phyloP scores from a whole-genome alignment of 495 filamentous ascomycete species.

The Pyrenula aspistea region DNA sequence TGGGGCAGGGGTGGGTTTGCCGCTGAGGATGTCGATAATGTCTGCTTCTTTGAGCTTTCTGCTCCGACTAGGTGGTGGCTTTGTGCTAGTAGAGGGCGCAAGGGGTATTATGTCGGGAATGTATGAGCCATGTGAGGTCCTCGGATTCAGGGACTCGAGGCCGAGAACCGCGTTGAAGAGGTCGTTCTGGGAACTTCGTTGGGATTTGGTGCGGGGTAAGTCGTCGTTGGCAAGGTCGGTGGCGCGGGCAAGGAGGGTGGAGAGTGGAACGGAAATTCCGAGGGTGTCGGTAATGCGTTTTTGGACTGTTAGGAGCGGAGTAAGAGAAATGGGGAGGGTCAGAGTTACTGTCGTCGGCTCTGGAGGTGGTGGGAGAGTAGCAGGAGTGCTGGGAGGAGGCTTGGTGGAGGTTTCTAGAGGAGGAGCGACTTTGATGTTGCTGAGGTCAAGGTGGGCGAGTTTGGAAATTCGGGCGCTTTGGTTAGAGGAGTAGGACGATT shows the following conservation, averaged over 20 bases:
- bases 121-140: constrained; percentile 47
- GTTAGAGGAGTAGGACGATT: constrained; percentile 53
- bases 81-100: constrained; percentile 14
- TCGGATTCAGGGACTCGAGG: constrained; percentile 38
- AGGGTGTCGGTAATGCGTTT: constrained; percentile 61
- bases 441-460: constrained; percentile 76
- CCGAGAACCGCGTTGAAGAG: constrained; percentile 85
- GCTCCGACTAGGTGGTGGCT: constrained; percentile 18
- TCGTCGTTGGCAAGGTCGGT: constrained; percentile 75
- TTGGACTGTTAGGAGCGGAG: constrained; percentile 66
- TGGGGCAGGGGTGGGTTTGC: constrained; percentile 25
- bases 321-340: constrained; percentile 63
- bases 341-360: constrained; percentile 23
- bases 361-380: constrained; percentile 24
- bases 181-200: constrained; percentile 59
- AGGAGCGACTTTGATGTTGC: constrained; percentile 81
- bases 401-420: constrained; percentile 30
- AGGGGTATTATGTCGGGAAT: constrained; percentile 62
- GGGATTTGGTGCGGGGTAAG: constrained; percentile 51
- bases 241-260: constrained; percentile 76
- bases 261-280: constrained; percentile 69
- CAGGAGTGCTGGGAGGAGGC: constrained; percentile 20
- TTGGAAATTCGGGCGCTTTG: constrained; percentile 59
- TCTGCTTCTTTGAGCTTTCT: constrained; percentile 28
- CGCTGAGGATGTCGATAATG: constrained; percentile 67